A percentile compares a stretch with the other conserved stretches of the same genome.
Evolutionary conservation across 352 stramenopile genomes (phyloP).

Genomic region (Globisporangium perplexum): DNA sequence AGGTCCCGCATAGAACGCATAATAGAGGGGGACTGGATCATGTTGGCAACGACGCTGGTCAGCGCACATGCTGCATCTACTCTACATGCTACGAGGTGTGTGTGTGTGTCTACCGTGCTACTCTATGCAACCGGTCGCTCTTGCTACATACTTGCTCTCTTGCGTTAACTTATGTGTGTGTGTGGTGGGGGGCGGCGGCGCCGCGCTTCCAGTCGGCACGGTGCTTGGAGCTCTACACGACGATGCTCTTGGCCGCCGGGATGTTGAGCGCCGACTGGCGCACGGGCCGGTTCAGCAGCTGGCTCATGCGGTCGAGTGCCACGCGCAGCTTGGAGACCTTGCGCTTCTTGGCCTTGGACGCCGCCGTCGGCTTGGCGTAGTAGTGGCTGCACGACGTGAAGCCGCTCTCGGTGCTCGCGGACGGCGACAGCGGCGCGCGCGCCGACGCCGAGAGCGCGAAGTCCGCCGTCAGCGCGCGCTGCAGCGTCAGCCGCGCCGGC

Average conservation of each 20-base stretch:
- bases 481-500: constrained; percentile 1
- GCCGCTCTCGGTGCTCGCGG: constrained; percentile 15
- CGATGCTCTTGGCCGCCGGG: constrained; percentile 56
- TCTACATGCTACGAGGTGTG: not conserved
- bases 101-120: not conserved
- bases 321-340: constrained; percentile 66
- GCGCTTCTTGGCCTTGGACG: constrained; percentile 37
- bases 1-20: too few relatives aligned
- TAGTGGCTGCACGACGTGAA: constrained; percentile 28
- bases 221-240: constrained; percentile 28
- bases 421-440: constrained; percentile 10
- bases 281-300: constrained; percentile 69
- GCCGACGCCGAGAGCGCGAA: constrained; percentile 9
- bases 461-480: constrained; percentile 7
- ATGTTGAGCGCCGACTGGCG: constrained; percentile 66
- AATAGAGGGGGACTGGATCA: too few relatives aligned
- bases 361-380: constrained; percentile 11
- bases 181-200: too few relatives aligned
- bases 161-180: too few relatives aligned
- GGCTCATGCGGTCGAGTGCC: constrained; percentile 59
- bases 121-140: not conserved
- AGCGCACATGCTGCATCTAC: not conserved
- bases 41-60: too few relatives aligned
- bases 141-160: not conserved
- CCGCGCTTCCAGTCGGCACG: not conserved